A percentile compares a stretch with the other conserved stretches of the same genome.
phyloP scores from a whole-genome alignment of 2,329 filamentous ascomycete species.

The Penicillium verrucosum region DNA sequence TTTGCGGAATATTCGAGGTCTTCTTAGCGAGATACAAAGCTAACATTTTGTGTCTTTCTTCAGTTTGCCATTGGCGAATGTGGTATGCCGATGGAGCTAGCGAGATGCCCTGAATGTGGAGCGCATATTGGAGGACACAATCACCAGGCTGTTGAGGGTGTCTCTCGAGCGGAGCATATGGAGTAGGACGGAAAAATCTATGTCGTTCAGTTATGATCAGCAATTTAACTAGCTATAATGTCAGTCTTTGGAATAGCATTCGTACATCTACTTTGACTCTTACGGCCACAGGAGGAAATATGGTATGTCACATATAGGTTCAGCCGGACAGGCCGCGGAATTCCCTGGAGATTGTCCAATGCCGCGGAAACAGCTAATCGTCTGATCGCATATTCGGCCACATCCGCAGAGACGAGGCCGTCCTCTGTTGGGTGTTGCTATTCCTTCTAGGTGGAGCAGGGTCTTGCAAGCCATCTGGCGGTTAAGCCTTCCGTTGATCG shows the following conservation, averaged over 20 bases:
- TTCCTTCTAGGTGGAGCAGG: background rate
- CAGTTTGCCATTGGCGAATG: constrained; percentile 32
- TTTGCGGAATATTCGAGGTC: background rate
- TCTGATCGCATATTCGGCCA: background rate
- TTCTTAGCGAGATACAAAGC: background rate
- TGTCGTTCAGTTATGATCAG: background rate
- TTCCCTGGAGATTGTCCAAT: background rate
- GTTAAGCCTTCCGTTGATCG: background rate
- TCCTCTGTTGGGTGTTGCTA: background rate
- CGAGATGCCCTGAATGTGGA: constrained; percentile 23
- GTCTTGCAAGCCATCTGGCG: background rate
- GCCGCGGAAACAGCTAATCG: background rate
- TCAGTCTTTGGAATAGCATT: background rate
- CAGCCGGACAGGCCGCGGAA: background rate
- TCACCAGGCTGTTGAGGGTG: constrained; percentile 1
- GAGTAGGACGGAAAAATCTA: background rate
- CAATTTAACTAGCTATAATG: background rate
- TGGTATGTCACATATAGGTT: background rate
- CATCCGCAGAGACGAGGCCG: background rate
- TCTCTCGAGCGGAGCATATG: constrained; percentile 7
- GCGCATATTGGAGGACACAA: constrained; percentile 6
- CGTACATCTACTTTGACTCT: background rate
- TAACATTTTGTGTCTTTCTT: too few relatives aligned
- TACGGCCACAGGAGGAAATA: background rate
- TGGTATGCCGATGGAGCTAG: constrained; percentile 30